Percentiles rank a stretch among this genome's conserved stretches.
phyloP scores from a whole-genome alignment of 1,284 basidiomycete genomes.

The Xerocomus nothofagi region DNA sequence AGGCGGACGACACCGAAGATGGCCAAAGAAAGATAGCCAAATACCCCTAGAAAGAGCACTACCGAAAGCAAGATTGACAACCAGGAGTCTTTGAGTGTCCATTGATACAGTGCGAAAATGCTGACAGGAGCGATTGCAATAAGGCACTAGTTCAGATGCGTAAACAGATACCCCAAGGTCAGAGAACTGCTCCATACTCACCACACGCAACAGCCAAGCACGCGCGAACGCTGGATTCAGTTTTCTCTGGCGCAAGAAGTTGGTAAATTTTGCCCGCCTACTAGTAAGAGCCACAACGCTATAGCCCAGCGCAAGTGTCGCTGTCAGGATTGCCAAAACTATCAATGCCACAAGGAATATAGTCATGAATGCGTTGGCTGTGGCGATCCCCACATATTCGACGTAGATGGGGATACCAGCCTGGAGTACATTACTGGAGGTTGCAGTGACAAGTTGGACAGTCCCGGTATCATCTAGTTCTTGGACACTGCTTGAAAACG shows the following conservation, averaged over 20 bases:
- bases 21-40: slow-evolving; percentile 47
- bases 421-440: slow-evolving; percentile 63
- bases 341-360: slow-evolving; percentile 73
- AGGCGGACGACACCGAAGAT: slow-evolving; percentile 46
- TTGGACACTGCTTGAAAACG: slow-evolving; percentile 5
- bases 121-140: slow-evolving; percentile 67
- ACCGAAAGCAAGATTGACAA: slow-evolving; percentile 70
- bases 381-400: slow-evolving; percentile 71
- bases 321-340: slow-evolving; percentile 55
- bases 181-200: slow-evolving; percentile 35
- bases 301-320: slow-evolving; percentile 54
- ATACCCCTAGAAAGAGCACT: slow-evolving; percentile 59
- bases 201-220: slow-evolving; percentile 61
- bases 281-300: slow-evolving; percentile 39
- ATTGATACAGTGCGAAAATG: slow-evolving; percentile 84
- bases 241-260: slow-evolving; percentile 35
- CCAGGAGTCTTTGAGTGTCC: slow-evolving; percentile 86
- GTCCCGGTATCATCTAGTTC: slow-evolving; percentile 36
- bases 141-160: slow-evolving; percentile 48
- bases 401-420: slow-evolving; percentile 82
- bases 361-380: slow-evolving; percentile 84
- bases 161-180: slow-evolving; percentile 5
- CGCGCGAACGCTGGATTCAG: slow-evolving; percentile 49
- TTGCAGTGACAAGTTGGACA: slow-evolving; percentile 66
- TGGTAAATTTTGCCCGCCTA: slow-evolving; percentile 25